phyloP scores from a whole-genome alignment of 192 early-diverging fungal genomes.

The Backusella liffmaniae region DNA sequence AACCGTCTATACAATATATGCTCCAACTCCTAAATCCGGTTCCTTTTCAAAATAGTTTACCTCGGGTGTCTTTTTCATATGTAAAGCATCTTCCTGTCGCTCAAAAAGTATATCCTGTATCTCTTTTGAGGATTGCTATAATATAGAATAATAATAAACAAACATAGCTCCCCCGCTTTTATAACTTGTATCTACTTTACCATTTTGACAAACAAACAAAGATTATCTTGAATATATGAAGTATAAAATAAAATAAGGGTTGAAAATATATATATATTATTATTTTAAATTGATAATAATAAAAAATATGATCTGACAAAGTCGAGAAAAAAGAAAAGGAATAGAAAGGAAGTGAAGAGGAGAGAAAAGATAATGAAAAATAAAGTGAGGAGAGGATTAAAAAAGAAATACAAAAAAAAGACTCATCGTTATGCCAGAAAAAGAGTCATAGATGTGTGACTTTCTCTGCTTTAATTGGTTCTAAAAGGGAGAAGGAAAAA shows the following conservation, averaged over 20 bases:
- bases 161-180: not conserved
- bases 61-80: conserved; percentile 4
- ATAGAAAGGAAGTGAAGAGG: not conserved
- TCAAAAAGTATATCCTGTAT: conserved; percentile 1
- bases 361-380: not conserved
- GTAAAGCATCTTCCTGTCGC: not conserved
- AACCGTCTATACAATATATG: not conserved
- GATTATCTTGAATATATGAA: not conserved
- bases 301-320: not conserved
- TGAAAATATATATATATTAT: not conserved
- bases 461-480: not conserved
- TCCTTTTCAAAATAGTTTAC: conserved; percentile 3
- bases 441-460: conserved; percentile 6
- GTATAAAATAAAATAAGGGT: not conserved
- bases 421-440: conserved; percentile 1
- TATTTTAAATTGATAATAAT: not conserved
- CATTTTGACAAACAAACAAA: not conserved
- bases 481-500: not conserved
- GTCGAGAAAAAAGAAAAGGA: not conserved
- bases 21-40: conserved; percentile 8
- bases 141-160: not conserved
- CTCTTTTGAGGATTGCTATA: conserved; percentile 4
- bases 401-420: not conserved
- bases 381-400: conserved; percentile 1
- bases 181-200: not conserved